These are phyloP conservation scores for Sphaerulina musiva DNA, from an alignment of 2,329 filamentous ascomycete species.

Conservation along the genomic window DNA sequence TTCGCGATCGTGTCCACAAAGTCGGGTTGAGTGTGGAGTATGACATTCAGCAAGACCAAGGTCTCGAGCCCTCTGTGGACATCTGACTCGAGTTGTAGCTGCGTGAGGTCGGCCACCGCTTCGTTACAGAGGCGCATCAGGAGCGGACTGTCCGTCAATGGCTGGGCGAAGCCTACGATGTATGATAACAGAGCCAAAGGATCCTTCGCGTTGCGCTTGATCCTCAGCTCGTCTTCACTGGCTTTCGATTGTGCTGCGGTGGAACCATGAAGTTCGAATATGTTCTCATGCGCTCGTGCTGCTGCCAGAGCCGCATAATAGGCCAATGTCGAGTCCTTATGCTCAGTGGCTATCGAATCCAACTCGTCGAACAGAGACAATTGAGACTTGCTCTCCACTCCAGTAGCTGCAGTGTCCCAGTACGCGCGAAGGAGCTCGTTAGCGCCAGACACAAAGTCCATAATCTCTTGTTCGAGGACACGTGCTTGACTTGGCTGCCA, in stretches of 20 bases:
- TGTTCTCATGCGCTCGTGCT: slow-evolving; percentile 34
- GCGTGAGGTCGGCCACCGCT: slow-evolving; percentile 54
- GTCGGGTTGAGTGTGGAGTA: slow-evolving; percentile 47
- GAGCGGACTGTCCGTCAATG: slow-evolving; percentile 43
- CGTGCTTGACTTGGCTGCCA: slow-evolving; percentile 35
- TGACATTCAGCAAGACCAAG: slow-evolving; percentile 49
- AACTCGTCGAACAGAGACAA: not conserved
- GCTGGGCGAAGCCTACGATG: slow-evolving; percentile 45
- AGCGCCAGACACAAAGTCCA: slow-evolving; percentile 48
- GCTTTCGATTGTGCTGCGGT: slow-evolving; percentile 32
- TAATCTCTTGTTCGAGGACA: slow-evolving; percentile 48
- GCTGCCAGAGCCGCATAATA: slow-evolving; percentile 42
- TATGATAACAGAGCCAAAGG: slow-evolving; percentile 44
- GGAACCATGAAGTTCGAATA: slow-evolving; percentile 40
- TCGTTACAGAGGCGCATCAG: slow-evolving; percentile 54
- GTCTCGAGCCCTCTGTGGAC: slow-evolving; percentile 36
- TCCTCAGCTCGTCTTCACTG: slow-evolving; percentile 34
- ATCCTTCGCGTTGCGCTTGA: slow-evolving; percentile 35
- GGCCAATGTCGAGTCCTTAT: slow-evolving; percentile 15
- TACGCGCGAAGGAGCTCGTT: slow-evolving; percentile 44
- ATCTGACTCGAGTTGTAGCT: slow-evolving; percentile 38
- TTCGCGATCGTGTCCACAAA: slow-evolving; percentile 45
- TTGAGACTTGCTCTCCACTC: not conserved
- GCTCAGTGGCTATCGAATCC: slow-evolving; percentile 7
- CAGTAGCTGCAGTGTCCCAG: slow-evolving; percentile 11